Base-by-base conservation (phyloP, 225 moss, liverwort and hornwort species). In the Pseudoscleropodium purum region DNA sequence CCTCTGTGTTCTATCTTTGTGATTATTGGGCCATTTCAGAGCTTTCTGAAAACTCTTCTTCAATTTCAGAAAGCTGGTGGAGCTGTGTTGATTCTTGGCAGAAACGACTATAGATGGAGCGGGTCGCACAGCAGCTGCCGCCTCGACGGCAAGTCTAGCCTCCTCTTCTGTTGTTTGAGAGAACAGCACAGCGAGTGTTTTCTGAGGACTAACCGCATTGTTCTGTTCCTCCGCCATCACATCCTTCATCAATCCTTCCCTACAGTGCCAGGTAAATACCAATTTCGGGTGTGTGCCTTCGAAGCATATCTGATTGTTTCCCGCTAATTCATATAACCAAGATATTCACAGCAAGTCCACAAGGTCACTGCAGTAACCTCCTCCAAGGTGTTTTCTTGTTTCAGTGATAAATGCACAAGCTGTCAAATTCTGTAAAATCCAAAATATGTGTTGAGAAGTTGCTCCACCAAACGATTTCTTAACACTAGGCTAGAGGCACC, bases 71-170 rank as follows among this genome's bases (percentile, higher is more conserved):
- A 95, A 96, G 90, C 93, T 99, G 67, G 93, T 93, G 75, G 95
- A 87, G 88, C 86, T 89, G 51, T 96, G 98, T 79, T 93, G 94
- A 73, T 96, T 89, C 89, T 92, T 97, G 16, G 97, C 93, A 54
- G 98, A 98, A 59, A 99, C 90, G 82, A 99, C 99, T 89, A 99
- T 99, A 74, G 99, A 99, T 72, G 99, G 99, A 86, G 94, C 95
- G 43, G 96, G 99, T 69, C 99, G 94, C 41, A 99, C 97, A 84
- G 99, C 99, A 89, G 97, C 97, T 84, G 99, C 99, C 80, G 99
- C 99, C 60, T 96, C 97, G 83, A 95, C 99, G 74, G 99, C 99
- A 82, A 97, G 95, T 89, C 97, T 94, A 70, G 99, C 99, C 92
- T 96, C 96, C 93, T 99, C 97, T 90, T 95, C 97, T 63, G 99